Evolutionary conservation across 768 basidiomycete species (phyloP).

Genomic region (Suillus paluster): DNA sequence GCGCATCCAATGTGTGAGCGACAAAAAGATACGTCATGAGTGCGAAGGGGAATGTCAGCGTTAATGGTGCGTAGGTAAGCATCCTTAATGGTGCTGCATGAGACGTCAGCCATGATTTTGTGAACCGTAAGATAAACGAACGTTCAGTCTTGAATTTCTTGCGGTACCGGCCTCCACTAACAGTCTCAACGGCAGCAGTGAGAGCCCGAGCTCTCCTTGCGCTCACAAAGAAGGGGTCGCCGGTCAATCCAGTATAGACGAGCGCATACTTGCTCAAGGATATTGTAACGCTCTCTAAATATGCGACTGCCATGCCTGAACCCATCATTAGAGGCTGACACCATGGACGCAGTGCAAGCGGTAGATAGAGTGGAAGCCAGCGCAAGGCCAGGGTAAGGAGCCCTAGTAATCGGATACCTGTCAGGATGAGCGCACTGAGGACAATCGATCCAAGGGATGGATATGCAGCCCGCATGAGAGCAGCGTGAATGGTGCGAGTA

Average conservation of each 20-base stretch:
- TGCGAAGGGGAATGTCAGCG: constrained; percentile 81
- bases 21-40: constrained; percentile 86
- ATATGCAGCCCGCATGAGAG: constrained; percentile 77
- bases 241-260: constrained; percentile 76
- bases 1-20: constrained; percentile 75
- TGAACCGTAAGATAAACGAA: constrained; percentile 35
- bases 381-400: constrained; percentile 55
- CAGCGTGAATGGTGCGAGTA: constrained; percentile 77
- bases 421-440: constrained; percentile 77
- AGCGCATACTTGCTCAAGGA: constrained; percentile 68
- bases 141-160: constrained; percentile 62
- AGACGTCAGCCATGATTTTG: constrained; percentile 1
- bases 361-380: constrained; percentile 57
- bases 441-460: constrained; percentile 83
- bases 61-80: constrained; percentile 73
- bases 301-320: constrained; percentile 43
- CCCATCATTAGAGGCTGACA: constrained; percentile 44
- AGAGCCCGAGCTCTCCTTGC: constrained; percentile 60
- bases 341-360: constrained; percentile 44
- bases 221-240: constrained; percentile 67
- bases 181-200: constrained; percentile 57
- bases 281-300: constrained; percentile 49
- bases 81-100: constrained; percentile 64
- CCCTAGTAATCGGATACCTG: constrained; percentile 63
- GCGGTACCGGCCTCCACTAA: constrained; percentile 43